phyloP scores from a whole-genome alignment of 345 rosid genomes.

The Pelargonium nanum region DNA sequence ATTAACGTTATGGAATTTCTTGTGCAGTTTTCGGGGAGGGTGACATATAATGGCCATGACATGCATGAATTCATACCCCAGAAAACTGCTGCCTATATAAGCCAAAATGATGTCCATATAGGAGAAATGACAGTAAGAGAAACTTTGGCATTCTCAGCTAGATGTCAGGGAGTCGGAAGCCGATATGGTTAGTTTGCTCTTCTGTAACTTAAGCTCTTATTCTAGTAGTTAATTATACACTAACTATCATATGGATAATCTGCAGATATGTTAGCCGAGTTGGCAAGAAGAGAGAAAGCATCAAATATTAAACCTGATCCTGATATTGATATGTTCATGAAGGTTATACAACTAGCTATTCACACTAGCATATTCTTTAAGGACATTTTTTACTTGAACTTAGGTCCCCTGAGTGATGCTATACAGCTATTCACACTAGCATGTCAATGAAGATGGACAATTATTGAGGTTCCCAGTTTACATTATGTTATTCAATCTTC shows the following conservation, averaged over 20 bases:
- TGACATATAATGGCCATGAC: conserved; percentile 34
- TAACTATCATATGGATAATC: too few relatives aligned
- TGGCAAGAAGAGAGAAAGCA: conserved; percentile 67
- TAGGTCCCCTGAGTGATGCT: not conserved
- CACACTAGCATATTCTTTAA: not conserved
- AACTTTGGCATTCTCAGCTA: conserved; percentile 54
- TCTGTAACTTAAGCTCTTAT: not conserved
- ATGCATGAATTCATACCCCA: conserved; percentile 40
- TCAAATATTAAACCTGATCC: conserved; percentile 67
- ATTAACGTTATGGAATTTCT: too few relatives aligned
- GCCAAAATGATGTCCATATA: conserved; percentile 35
- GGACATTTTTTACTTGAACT: not conserved
- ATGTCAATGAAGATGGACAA: too few relatives aligned
- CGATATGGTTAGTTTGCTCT: conserved; percentile 35
- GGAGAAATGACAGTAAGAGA: conserved; percentile 40
- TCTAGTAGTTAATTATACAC: too few relatives aligned
- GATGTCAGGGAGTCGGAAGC: conserved; percentile 68
- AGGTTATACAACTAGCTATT: conserved; percentile 29
- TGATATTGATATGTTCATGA: conserved; percentile 72
- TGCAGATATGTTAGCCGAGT: conserved; percentile 62
- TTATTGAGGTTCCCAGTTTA: too few relatives aligned
- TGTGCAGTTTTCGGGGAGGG: conserved; percentile 20
- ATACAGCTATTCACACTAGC: too few relatives aligned
- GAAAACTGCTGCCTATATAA: conserved; percentile 52
- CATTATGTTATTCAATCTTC: conserved; percentile 36